Conservation (phyloP, 1,284 basidiomycete species). For the Grifola frondosa region DNA sequence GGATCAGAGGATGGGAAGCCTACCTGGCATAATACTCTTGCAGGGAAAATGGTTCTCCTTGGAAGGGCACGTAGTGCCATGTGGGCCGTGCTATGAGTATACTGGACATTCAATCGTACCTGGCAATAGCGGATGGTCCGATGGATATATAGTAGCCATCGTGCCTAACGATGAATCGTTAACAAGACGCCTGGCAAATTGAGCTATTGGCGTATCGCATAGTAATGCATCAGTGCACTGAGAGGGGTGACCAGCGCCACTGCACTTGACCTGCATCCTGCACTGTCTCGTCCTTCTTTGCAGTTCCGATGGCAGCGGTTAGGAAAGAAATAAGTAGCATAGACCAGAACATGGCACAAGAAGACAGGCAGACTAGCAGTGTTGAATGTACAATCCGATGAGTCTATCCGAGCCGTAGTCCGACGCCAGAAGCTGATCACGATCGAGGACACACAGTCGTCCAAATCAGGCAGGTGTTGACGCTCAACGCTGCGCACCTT, state of each 20-base stretch:
- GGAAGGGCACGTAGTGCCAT: slow-evolving; percentile 9
- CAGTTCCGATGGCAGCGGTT: too few relatives aligned
- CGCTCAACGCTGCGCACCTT: too few relatives aligned
- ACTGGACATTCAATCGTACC: slow-evolving; percentile 29
- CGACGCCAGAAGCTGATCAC: too few relatives aligned
- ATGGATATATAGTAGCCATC: slow-evolving; percentile 52
- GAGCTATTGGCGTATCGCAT: slow-evolving; percentile 32
- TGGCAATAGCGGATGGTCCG: slow-evolving; percentile 39
- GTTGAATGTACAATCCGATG: too few relatives aligned
- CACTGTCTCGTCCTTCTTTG: slow-evolving; percentile 31
- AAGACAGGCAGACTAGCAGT: neutral
- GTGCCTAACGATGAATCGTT: slow-evolving; percentile 41
- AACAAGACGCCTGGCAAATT: slow-evolving; percentile 43
- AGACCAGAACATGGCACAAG: too few relatives aligned
- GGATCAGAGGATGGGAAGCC: slow-evolving; percentile 1
- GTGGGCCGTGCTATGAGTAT: neutral
- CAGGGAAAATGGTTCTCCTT: slow-evolving; percentile 57
- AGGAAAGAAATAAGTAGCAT: too few relatives aligned
- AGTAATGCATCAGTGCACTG: slow-evolving; percentile 2
- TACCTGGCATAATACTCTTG: slow-evolving; percentile 59
- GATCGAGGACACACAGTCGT: too few relatives aligned
- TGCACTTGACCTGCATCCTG: slow-evolving; percentile 33
- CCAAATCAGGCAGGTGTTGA: too few relatives aligned
- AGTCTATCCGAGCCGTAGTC: too few relatives aligned
- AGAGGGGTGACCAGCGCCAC: neutral